Evolutionary conservation across 345 rosid genomes (phyloP), one percentile per base, ranked within the genome.

Genomic region (Psidium friedrichsthalianum): DNA sequence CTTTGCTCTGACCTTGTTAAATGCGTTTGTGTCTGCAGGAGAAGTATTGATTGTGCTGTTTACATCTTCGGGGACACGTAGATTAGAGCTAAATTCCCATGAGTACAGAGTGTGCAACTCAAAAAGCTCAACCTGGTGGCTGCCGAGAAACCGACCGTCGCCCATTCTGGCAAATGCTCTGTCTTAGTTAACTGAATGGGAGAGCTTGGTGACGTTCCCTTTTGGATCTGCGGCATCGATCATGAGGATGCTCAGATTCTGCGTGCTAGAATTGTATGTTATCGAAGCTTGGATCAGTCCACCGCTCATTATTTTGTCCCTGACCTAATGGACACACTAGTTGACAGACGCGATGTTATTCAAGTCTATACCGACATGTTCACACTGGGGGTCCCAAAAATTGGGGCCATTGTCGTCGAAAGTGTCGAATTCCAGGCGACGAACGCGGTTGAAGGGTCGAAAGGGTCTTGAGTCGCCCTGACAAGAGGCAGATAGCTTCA

Each of bases 11-110:
- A 61, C 40, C 74, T 61, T 58, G 47, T 44, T 8, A 44, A 8
- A 1, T 44, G 47, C 7, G 47, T 44, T 44, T 44, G 47, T 44
- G 47, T 44, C 47, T 5, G 47, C 47, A 44, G 47, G 47, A 44
- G 47, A 6, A 44, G 47, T 44, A 44, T 44, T 44, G 47, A 44
- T 44, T 44, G 47, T 44, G 47, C 47, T 44, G 47, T 44, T 44
- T 44, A 5, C 7, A 44, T 44, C 18, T n/a, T 44, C 14, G 54
- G 53, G 22, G 58, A 55, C 64, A 6, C 25, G 61, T 0, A 86
- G 42, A 44, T 69, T 84, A 8, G 88, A 89, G 44, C 55, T 40
- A 11, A 87, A 89, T 4, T 85, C 83, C 89, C 90, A 85, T 8
- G 83, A 87, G 29, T 36, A 21, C 80, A 87, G 49, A 44, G 53